These are phyloP conservation scores for Pichia membranifaciens DNA, from an alignment of 805 yeast genomes.

Conservation along the genomic window DNA sequence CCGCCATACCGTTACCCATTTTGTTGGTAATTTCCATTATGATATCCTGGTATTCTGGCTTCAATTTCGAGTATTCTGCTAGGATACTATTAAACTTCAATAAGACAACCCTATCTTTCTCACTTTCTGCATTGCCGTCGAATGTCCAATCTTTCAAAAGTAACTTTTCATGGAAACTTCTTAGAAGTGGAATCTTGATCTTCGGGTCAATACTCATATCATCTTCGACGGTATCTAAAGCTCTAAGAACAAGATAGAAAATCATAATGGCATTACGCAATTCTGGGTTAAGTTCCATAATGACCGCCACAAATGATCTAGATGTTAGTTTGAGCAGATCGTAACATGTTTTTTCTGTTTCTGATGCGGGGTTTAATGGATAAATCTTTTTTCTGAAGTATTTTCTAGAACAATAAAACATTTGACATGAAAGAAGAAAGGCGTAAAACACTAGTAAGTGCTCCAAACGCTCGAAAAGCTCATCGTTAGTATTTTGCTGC, in stretches of 20 bases:
- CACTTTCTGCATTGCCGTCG: constrained; percentile 65
- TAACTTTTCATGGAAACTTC: constrained; percentile 61
- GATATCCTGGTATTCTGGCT: constrained; percentile 70
- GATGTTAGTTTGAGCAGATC: constrained; percentile 64
- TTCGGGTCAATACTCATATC: constrained; percentile 80
- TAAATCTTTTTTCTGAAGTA: constrained; percentile 46
- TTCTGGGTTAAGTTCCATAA: constrained; percentile 85
- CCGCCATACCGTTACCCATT: constrained; percentile 99
- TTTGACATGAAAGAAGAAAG: no score
- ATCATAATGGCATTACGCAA: constrained; percentile 74
- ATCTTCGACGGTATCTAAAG: constrained; percentile 93
- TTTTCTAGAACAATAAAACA: constrained; percentile 25
- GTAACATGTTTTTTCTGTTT: constrained; percentile 58
- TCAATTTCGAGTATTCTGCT: constrained; percentile 64
- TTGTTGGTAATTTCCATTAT: constrained; percentile 68
- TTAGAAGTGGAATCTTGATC: constrained; percentile 67
- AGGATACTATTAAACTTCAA: constrained; percentile 71
- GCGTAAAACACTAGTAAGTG: no score
- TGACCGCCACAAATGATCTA: constrained; percentile 91
- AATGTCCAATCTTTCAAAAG: constrained; percentile 73
- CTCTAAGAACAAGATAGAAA: constrained; percentile 82
- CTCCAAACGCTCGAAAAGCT: no score
- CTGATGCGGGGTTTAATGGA: constrained; percentile 40
- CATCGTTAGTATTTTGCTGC: no score
- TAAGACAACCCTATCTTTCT: constrained; percentile 74